A percentile compares a stretch with the other conserved stretches of the same genome.
Conservation (phyloP, 164 flowering plant genomes). For the Magnolia changhungtana region DNA sequence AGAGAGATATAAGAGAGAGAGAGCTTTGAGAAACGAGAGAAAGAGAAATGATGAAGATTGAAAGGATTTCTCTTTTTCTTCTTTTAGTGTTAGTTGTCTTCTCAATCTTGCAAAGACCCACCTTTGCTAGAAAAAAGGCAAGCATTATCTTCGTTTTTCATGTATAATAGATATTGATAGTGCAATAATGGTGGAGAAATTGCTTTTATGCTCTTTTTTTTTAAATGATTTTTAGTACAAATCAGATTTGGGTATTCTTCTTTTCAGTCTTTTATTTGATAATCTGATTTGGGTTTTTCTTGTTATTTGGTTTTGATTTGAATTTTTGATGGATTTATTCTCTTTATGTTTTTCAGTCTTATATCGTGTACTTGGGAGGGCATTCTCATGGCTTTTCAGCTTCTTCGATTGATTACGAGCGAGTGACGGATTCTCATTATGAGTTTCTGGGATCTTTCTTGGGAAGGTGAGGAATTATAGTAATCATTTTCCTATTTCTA, state of each 20-base stretch:
- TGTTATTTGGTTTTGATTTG: not conserved
- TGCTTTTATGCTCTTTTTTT: too few relatives aligned
- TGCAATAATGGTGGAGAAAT: too few relatives aligned
- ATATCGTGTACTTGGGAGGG: slow-evolving; percentile 64
- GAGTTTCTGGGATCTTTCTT: slow-evolving; percentile 37
- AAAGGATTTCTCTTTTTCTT: slow-evolving; percentile 12
- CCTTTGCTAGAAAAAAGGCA: slow-evolving; percentile 43
- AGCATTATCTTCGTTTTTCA: slow-evolving; percentile 4
- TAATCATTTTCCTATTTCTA: too few relatives aligned
- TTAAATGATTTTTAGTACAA: too few relatives aligned
- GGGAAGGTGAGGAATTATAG: slow-evolving; percentile 18
- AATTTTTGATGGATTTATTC: not conserved
- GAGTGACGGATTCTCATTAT: slow-evolving; percentile 45
- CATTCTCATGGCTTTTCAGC: slow-evolving; percentile 40
- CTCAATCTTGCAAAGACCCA: slow-evolving; percentile 33
- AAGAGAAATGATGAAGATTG: slow-evolving; percentile 22
- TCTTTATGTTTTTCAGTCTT: slow-evolving; percentile 38
- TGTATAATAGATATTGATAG: too few relatives aligned
- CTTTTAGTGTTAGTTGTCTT: slow-evolving; percentile 21
- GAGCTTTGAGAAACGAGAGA: not conserved
- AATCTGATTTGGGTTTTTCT: not conserved
- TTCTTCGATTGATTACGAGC: slow-evolving; percentile 28
- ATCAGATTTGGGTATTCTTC: not conserved
- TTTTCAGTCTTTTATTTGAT: not conserved
- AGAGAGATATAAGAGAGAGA: not conserved